phyloP scores from a whole-genome alignment of 768 basidiomycete genomes.

The Tylopilus balloui region DNA sequence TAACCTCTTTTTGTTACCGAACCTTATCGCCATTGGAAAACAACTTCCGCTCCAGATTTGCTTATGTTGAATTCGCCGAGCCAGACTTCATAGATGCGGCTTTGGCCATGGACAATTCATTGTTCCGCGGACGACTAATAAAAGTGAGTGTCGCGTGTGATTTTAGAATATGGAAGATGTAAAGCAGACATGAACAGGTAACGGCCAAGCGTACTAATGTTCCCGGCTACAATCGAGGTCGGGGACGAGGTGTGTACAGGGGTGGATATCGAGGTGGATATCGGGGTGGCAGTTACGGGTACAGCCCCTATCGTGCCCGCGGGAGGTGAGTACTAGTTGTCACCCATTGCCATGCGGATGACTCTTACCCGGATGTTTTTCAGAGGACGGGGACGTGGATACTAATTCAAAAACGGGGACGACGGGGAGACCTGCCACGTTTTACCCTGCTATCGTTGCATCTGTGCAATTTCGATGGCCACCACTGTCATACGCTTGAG shows the following conservation, averaged over 20 bases:
- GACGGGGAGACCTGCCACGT: conserved; percentile 17
- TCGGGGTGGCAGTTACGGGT: conserved; percentile 50
- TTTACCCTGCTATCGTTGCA: conserved; percentile 6
- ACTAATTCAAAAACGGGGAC: conserved; percentile 25
- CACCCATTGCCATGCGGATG: conserved; percentile 7
- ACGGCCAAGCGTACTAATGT: conserved; percentile 94
- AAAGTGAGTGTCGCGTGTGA: conserved; percentile 51
- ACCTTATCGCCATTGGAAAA: conserved; percentile 5
- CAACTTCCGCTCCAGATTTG: conserved; percentile 58
- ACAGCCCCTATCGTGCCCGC: conserved; percentile 55
- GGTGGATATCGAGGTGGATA: conserved; percentile 61
- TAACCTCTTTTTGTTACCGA: conserved; percentile 12
- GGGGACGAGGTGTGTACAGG: conserved; percentile 66
- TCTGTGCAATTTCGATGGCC: conserved; percentile 10
- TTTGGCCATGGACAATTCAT: conserved; percentile 89
- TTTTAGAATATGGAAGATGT: neutral
- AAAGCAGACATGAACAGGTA: conserved; percentile 51
- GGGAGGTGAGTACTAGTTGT: conserved; percentile 69
- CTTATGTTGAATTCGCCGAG: conserved; percentile 98
- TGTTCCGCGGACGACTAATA: conserved; percentile 89
- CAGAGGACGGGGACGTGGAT: conserved; percentile 77
- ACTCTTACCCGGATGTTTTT: conserved; percentile 6
- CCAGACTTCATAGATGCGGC: conserved; percentile 88
- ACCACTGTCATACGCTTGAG: conserved; percentile 17
- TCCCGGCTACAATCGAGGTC: conserved; percentile 83